Evolutionary conservation across 768 basidiomycete species (phyloP), one percentile per base, ranked within the genome.

Genomic region (Solioccasus polychromus): DNA sequence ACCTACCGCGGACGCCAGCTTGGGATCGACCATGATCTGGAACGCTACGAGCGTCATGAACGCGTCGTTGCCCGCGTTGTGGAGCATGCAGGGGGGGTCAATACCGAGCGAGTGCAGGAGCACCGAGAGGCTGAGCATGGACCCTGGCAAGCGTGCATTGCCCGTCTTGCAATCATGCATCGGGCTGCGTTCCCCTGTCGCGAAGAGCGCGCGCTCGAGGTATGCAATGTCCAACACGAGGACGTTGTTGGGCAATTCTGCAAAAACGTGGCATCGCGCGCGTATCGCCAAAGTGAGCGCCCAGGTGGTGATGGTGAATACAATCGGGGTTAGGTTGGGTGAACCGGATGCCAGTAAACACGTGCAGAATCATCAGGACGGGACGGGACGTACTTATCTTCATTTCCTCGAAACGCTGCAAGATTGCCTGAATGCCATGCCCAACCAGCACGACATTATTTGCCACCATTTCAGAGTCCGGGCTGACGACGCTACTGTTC

Each of bases 11-110:
- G 45, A 22, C 12, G 17, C 75, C 11, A 67, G 64, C 18, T 64
- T 62, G 0, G 81, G 83, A 42, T 84, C 82, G 11, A 88, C 63
- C 30, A 92, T 73, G 55, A 78, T 70, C 57, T 92, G 88, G 24
- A 91, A 69, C 11, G 73, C 78, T 32, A 85, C 78, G 23, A 92
- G 74, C 40, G 70, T 68, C 71, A 85, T 71, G 56, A 86, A 79
- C 4, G 89, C 84, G 50, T 88, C 83, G 61, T 92, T 92, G 12
- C 88, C 88, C n/a, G 88, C 70, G 56, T 90, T 89, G 61, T 85
- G 79, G 47, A 84, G 59, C 12, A 64, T 59, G 46, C 77, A 79
- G 14, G 57, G 60, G 8, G 56, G 44, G 2, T 52, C 49, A 30
- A 64, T 48, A 15, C 75, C 72, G 28, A 87, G 71, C 4, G 85